Evolutionary conservation across 495 filamentous ascomycete genomes (phyloP).

Genomic region (Rostrohypoxylon terebratum): DNA sequence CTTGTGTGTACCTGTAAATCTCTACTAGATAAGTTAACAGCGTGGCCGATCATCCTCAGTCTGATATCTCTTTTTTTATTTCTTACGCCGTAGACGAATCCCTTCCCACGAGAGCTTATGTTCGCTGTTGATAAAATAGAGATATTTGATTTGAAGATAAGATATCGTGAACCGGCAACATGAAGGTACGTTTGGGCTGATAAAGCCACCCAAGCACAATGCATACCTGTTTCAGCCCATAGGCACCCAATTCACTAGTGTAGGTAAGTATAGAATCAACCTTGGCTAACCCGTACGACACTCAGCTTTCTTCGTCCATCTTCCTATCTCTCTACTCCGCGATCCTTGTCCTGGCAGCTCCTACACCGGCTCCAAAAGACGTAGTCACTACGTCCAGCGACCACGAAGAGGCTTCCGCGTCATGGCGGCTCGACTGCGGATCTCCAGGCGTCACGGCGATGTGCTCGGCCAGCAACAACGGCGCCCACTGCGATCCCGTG

Average conservation of each 20-base stretch:
- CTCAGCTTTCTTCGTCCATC: not conserved
- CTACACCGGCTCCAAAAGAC: not conserved
- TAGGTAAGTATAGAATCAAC: slow-evolving; percentile 10
- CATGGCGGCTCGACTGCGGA: slow-evolving; percentile 46
- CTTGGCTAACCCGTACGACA: not conserved
- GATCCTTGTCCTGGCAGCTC: slow-evolving; percentile 4
- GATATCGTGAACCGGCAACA: slow-evolving; percentile 6
- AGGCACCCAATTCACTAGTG: not conserved
- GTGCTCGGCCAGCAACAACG: slow-evolving; percentile 44
- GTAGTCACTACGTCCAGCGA: not conserved
- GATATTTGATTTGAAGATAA: not conserved
- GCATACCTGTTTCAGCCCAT: not conserved
- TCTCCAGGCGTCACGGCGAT: slow-evolving; percentile 41
- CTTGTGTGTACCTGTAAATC: slow-evolving; percentile 17
- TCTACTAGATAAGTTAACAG: slow-evolving; percentile 37
- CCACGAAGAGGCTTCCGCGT: slow-evolving; percentile 17
- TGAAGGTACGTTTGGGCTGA: slow-evolving; percentile 22
- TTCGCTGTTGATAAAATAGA: not conserved
- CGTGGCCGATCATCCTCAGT: slow-evolving; percentile 20
- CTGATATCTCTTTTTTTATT: not conserved
- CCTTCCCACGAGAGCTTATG: not conserved
- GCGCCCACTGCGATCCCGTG: slow-evolving; percentile 46
- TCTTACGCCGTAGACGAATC: not conserved
- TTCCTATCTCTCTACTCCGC: slow-evolving; percentile 2
- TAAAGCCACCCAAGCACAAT: not conserved